A percentile compares a stretch with the other conserved stretches of the same genome.
Conservation (phyloP, 2,329 filamentous ascomycete genomes). For the Pseudocercospora eumusae region DNA sequence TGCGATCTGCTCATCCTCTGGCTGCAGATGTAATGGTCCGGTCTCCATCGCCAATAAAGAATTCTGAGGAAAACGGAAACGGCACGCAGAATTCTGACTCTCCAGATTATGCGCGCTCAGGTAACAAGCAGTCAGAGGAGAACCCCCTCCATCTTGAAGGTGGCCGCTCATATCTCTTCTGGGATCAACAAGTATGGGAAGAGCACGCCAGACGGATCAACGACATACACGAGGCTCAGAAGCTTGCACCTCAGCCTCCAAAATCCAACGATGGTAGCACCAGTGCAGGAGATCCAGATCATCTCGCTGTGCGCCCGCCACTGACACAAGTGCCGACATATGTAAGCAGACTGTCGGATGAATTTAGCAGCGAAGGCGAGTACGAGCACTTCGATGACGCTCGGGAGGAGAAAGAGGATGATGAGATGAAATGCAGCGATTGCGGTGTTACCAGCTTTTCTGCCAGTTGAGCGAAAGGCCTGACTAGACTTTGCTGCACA, state of each 20-base stretch:
- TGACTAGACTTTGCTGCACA: slow-evolving; percentile 60
- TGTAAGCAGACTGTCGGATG: slow-evolving; percentile 61
- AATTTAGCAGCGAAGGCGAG: slow-evolving; percentile 50
- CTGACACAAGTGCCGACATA: slow-evolving; percentile 47
- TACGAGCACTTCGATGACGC: slow-evolving; percentile 50
- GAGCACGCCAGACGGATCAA: slow-evolving; percentile 28
- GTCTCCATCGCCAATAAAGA: slow-evolving; percentile 24
- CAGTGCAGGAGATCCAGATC: slow-evolving; percentile 24
- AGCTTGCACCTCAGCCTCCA: slow-evolving; percentile 5
- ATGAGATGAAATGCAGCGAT: slow-evolving; percentile 49
- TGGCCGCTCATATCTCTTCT: slow-evolving; percentile 57
- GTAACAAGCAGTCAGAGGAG: slow-evolving; percentile 27
- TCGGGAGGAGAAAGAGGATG: slow-evolving; percentile 38
- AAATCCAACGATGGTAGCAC: slow-evolving; percentile 9
- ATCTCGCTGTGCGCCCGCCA: slow-evolving; percentile 32
- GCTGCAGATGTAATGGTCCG: slow-evolving; percentile 24
- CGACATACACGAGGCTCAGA: slow-evolving; percentile 21
- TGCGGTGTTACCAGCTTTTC: slow-evolving; percentile 66
- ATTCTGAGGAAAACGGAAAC: background rate
- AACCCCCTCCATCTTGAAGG: slow-evolving; percentile 45
- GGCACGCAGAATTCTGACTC: background rate
- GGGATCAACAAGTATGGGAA: slow-evolving; percentile 46
- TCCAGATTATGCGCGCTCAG: slow-evolving; percentile 19
- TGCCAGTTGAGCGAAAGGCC: slow-evolving; percentile 56
- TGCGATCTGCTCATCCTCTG: slow-evolving; percentile 23